Evolutionary conservation across 371 early-diverging fungal species (phyloP).

Genomic region (Synchytrium microbalum): DNA sequence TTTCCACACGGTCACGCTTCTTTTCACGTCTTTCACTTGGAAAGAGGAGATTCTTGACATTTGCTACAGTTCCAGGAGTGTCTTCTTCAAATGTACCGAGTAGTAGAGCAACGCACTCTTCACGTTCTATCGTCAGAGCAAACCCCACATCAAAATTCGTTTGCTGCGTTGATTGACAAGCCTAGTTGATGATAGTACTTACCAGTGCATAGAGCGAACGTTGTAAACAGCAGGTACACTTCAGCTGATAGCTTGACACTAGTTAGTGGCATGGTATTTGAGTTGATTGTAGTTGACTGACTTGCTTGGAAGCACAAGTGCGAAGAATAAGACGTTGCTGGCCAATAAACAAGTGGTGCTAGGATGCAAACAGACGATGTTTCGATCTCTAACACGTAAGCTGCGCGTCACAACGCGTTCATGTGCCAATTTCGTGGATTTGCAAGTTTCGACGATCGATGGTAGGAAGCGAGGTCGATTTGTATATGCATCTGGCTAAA

Average conservation of each 20-base stretch:
- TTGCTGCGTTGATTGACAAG: too few relatives aligned
- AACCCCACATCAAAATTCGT: too few relatives aligned
- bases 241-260: constrained; percentile 9
- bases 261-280: not conserved
- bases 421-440: too few relatives aligned
- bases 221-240: constrained; percentile 28
- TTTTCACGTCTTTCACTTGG: not conserved
- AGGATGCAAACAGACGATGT: too few relatives aligned
- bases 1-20: not conserved
- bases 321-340: too few relatives aligned
- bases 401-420: too few relatives aligned
- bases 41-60: not conserved
- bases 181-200: not conserved
- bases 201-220: constrained; percentile 3
- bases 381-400: too few relatives aligned
- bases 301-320: not conserved
- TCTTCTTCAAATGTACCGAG: not conserved
- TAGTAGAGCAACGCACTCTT: not conserved
- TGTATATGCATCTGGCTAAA: too few relatives aligned
- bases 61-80: not conserved
- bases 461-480: too few relatives aligned
- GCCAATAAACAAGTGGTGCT: too few relatives aligned
- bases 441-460: too few relatives aligned
- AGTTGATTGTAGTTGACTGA: not conserved
- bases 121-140: not conserved